Base-by-base conservation (phyloP, 768 basidiomycete genomes). In the Hydnum rufescens region DNA sequence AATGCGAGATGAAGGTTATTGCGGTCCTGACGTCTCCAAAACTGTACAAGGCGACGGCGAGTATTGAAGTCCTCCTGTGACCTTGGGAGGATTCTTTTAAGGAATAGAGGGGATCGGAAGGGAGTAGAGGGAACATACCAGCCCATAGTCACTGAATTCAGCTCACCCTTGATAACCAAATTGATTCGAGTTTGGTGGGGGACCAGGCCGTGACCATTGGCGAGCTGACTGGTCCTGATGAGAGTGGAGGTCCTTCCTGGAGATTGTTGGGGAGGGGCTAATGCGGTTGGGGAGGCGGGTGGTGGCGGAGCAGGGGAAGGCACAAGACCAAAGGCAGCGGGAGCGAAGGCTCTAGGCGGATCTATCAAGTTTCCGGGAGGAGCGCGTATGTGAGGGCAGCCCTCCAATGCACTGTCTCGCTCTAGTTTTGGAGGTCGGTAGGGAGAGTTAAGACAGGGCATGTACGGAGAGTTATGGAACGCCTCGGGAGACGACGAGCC, bases 11-110 rank as follows among this genome's bases (percentile, higher is more conserved):
- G 63, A 58, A 71, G 66, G 25, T 58, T 54, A 42, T 63, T 60
- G 2, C 67, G 66, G 23, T 68, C 64, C 57, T 69, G 68, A 19
- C 65, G 56, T 5, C 69, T 60, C 65, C 66, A 68, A 60, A 70
- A 70, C 54, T 69, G 67, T 16, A 71, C 67, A 25, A 71, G 61
- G 19, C 70, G 60, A 8, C 70, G 60, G 0, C 63, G 61, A 30
- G 53, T 54, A 6, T 58, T 56, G 68, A 68, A 70, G 52, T 71
- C 70, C 5, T 69, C 68, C 47, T 64, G 58, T 6, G 58, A 56
- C 65, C 65, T 65, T 49, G 1, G 23, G 3, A 32, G 13, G 8
- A 32, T 16, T 26, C 13, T 36, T 29, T 43, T 51, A 4, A n/a
- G n/a, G 3, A 6, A 53, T 2, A 18, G 19, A 13, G 8, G 5